Evolutionary conservation across 129 eudicot species (phyloP).

Genomic region (Flaveria linearis): DNA sequence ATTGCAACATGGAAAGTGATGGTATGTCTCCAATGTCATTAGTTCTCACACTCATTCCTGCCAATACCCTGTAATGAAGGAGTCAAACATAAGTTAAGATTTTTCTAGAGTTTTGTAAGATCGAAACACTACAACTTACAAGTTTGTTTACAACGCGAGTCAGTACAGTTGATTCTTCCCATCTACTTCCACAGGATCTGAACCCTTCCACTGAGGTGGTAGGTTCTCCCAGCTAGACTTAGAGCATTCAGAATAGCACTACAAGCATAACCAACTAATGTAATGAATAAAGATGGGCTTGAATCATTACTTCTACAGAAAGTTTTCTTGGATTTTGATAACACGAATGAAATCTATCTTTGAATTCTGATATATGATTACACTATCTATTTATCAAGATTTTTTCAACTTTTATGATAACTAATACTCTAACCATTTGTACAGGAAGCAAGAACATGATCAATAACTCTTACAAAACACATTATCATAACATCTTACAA

Average conservation of each 20-base stretch:
- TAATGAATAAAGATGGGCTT: too few species aligned
- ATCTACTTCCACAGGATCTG: slow-evolving; percentile 81
- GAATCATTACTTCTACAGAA: too few species aligned
- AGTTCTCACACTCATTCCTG: slow-evolving; percentile 57
- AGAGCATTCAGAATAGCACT: slow-evolving; percentile 53
- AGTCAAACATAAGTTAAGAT: background rate
- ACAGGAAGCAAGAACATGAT: too few species aligned
- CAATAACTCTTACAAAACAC: too few species aligned
- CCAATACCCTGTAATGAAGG: slow-evolving; percentile 47
- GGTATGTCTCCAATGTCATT: slow-evolving; percentile 57
- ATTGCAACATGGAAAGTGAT: slow-evolving; percentile 55
- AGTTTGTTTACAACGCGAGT: slow-evolving; percentile 56
- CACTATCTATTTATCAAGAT: too few species aligned
- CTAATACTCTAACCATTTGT: too few species aligned
- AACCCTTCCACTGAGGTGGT: slow-evolving; percentile 82
- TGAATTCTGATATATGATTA: too few species aligned
- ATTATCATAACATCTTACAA: too few species aligned
- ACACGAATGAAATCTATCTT: too few species aligned
- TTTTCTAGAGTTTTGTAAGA: background rate
- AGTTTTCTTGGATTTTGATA: too few species aligned
- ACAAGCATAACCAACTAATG: too few species aligned
- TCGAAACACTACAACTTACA: slow-evolving; percentile 48
- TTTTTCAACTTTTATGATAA: too few species aligned
- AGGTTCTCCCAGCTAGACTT: slow-evolving; percentile 66
- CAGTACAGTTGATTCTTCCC: slow-evolving; percentile 74